Evolutionary conservation across 495 filamentous ascomycete genomes (phyloP).

Genomic region (Aspergillus steynii): DNA sequence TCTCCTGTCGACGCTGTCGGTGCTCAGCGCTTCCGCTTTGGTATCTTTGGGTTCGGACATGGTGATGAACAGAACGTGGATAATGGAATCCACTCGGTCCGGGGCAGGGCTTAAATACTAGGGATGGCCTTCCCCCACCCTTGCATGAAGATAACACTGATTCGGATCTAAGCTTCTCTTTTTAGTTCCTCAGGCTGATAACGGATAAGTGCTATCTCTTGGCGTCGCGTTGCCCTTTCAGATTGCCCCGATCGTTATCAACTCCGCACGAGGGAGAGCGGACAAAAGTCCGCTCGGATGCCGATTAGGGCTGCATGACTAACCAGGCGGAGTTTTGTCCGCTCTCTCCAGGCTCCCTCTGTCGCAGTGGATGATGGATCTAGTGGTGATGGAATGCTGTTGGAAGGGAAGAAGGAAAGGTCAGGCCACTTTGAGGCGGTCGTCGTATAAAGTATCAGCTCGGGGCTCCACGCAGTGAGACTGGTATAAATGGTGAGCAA

Average conservation of each 20-base stretch:
- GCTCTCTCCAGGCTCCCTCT: background rate
- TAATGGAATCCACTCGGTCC: background rate
- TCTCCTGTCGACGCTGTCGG: slow-evolving; percentile 21
- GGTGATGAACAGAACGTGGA: background rate
- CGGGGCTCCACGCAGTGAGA: too few relatives aligned
- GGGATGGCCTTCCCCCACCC: background rate
- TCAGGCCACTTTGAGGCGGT: too few relatives aligned
- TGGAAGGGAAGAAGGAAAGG: too few relatives aligned
- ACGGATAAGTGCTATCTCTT: slow-evolving; percentile 22
- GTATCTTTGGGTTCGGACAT: slow-evolving; percentile 21
- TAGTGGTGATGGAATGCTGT: too few relatives aligned
- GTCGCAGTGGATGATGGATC: too few relatives aligned
- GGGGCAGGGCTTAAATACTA: background rate
- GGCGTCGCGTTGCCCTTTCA: slow-evolving; percentile 4
- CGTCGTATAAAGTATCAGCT: too few relatives aligned
- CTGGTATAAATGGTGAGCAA: too few relatives aligned
- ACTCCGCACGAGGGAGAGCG: slow-evolving; percentile 1
- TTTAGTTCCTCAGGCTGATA: background rate
- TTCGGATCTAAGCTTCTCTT: background rate
- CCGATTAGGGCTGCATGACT: background rate
- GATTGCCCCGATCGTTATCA: background rate
- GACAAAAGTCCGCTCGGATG: slow-evolving; percentile 6
- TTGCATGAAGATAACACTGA: background rate
- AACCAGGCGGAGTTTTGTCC: background rate
- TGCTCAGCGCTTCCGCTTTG: slow-evolving; percentile 18